Evolutionary conservation across 2,329 filamentous ascomycete genomes (phyloP).

Genomic region (Domatiomyces catenatus): DNA sequence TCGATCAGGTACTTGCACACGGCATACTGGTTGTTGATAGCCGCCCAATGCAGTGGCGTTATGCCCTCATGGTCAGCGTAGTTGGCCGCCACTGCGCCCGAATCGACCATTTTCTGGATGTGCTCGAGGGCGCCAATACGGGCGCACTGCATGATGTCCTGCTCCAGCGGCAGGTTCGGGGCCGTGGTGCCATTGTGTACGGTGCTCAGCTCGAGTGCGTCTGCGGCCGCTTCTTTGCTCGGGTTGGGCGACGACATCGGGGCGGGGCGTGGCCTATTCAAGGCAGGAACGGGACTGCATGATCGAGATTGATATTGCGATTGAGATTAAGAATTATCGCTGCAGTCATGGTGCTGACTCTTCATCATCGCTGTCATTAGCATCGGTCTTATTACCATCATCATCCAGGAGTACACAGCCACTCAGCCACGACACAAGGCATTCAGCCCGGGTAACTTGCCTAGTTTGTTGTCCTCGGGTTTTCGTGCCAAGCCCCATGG

Average conservation of each 20-base stretch:
- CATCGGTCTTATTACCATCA: background rate
- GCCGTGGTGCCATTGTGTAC: conserved; percentile 16
- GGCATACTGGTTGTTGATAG: conserved; percentile 96
- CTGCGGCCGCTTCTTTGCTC: conserved; percentile 6
- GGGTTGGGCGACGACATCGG: conserved; percentile 1
- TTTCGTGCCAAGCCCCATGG: background rate
- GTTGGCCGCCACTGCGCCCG: conserved; percentile 63
- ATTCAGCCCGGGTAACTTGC: background rate
- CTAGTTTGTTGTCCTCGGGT: background rate
- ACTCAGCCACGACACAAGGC: background rate
- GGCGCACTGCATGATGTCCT: conserved; percentile 92
- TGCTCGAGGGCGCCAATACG: conserved; percentile 69
- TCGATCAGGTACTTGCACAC: conserved; percentile 93
- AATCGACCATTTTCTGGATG: conserved; percentile 82
- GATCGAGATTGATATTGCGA: background rate
- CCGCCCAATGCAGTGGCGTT: conserved; percentile 91
- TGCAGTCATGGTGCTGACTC: background rate
- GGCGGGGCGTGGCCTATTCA: background rate
- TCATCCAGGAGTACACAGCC: background rate
- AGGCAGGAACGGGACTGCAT: background rate
- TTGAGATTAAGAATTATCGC: background rate
- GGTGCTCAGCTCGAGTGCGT: conserved; percentile 15
- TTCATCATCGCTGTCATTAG: background rate
- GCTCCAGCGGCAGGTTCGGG: conserved; percentile 37
- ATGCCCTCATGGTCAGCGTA: conserved; percentile 86